These are phyloP conservation scores for Moricandia moricandioides DNA, from an alignment of 345 rosid species.

Conservation along the genomic window DNA sequence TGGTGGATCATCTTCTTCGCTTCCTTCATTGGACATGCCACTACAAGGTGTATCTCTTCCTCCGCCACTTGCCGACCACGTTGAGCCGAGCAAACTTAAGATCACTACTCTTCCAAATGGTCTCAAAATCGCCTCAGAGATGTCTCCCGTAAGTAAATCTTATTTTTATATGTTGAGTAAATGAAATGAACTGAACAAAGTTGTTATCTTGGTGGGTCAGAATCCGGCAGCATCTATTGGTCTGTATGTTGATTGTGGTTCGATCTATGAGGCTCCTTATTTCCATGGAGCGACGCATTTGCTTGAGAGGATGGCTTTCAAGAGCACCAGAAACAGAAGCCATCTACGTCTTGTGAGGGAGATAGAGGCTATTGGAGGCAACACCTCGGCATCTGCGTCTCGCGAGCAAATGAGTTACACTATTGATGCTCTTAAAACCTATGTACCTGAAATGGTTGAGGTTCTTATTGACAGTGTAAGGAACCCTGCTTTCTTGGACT, in stretches of 20 bases:
- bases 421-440: conserved; percentile 40
- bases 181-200: background rate
- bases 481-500: conserved; percentile 76
- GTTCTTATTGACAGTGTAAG: conserved; percentile 67
- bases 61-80: conserved; percentile 55
- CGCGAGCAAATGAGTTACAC: conserved; percentile 75
- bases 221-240: conserved; percentile 68
- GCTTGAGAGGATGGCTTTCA: conserved; percentile 78
- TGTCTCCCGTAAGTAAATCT: conserved; percentile 40
- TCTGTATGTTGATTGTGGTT: conserved; percentile 61
- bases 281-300: conserved; percentile 68
- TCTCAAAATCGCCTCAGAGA: conserved; percentile 65
- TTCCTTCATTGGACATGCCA: conserved; percentile 58
- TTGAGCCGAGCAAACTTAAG: conserved; percentile 59
- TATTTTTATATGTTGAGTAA: background rate
- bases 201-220: conserved; percentile 34
- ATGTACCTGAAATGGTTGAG: conserved; percentile 72
- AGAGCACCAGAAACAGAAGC: conserved; percentile 66
- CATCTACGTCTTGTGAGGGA: conserved; percentile 70
- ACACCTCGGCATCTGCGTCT: conserved; percentile 59
- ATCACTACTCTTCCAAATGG: conserved; percentile 71
- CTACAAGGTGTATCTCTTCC: conserved; percentile 59
- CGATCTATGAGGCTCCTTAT: conserved; percentile 59
- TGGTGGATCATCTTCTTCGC: conserved; percentile 46
- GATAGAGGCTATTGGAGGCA: conserved; percentile 79